Conservation (phyloP, 306 rosid species). For the Cicer judaicum region DNA sequence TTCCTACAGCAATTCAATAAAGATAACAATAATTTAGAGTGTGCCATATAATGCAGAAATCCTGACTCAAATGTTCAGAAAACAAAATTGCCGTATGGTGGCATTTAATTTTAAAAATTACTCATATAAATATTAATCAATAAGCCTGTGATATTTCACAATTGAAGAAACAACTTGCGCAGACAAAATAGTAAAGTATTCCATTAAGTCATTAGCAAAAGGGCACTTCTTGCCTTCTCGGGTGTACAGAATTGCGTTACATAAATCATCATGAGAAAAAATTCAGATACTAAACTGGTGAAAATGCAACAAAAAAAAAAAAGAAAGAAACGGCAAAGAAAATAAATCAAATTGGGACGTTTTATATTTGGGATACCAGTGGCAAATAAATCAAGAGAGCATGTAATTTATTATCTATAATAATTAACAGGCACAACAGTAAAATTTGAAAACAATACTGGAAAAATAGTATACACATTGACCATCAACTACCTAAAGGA, state of each 20-base stretch:
- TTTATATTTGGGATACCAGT: background rate
- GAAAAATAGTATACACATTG: background rate
- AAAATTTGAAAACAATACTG: constrained; percentile 24
- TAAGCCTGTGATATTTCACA: constrained; percentile 34
- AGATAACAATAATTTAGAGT: constrained; percentile 35
- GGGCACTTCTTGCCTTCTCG: constrained; percentile 29
- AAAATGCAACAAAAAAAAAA: background rate
- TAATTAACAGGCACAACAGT: background rate
- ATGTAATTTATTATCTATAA: background rate
- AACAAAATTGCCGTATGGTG: background rate
- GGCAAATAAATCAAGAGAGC: background rate
- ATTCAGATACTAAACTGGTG: constrained; percentile 5
- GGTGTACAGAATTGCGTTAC: constrained; percentile 16
- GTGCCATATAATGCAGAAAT: constrained; percentile 17
- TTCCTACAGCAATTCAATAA: constrained; percentile 56
- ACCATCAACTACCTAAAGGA: constrained; percentile 31
- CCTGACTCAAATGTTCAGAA: background rate
- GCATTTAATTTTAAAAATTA: constrained; percentile 34
- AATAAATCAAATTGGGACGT: constrained; percentile 15
- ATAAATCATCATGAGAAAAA: constrained; percentile 2
- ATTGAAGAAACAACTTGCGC: constrained; percentile 25
- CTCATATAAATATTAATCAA: constrained; percentile 19
- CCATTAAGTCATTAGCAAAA: constrained; percentile 18
- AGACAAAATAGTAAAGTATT: constrained; percentile 24
- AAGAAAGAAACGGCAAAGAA: background rate